Base-by-base conservation (phyloP, 202 grass and related monocot species). In the Panicum hallii region DNA sequence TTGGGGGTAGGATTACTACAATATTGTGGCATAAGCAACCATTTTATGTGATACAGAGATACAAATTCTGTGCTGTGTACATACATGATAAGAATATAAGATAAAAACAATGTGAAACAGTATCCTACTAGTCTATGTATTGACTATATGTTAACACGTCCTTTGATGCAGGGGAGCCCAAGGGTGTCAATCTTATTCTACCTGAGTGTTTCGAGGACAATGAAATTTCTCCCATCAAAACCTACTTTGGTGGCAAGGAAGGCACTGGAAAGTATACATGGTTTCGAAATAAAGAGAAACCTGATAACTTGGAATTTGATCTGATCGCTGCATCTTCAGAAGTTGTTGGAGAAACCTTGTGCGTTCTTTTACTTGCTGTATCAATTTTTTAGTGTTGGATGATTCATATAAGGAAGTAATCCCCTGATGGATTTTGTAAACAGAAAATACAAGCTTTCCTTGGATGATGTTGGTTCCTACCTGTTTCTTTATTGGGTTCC, bases 221-320 rank as follows among this genome's bases (percentile, higher is more conserved):
- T 44, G 93, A 96, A 92, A 74, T 99, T 89, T 84, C 88, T 86
- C 93, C 97, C 44, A 30, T 84, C 69, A 99, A 94, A 91, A 84
- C 72, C 63, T 99, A 99, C 62, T 99, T 92, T 63, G 97, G 97
- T 91, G 97, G 97, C 53, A 90, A 87, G 55, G 97, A 99, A 91
- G 97, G 97, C 67, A 71, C 67, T 78, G 91, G 88, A 30, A 94
- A 73, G 66, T 99, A 96, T 88, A 91, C 69, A 72, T 99, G 97
- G 97, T 96, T 90, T 66, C 87, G 87, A 81, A 87, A 87, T 70
- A 90, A 87, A 90, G 77, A 89, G 86, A 96, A 92, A 81, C 64
- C 82, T 81, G 72, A 55, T 34, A 78, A 77, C 55, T 83, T 88
- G 48, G 91, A 94, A 67, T 66, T 73, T 85, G 84, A 92, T 78